Evolutionary conservation across 164 flowering plant genomes (phyloP), one percentile per base, ranked within the genome.

Genomic region (Echeveria elegans): DNA sequence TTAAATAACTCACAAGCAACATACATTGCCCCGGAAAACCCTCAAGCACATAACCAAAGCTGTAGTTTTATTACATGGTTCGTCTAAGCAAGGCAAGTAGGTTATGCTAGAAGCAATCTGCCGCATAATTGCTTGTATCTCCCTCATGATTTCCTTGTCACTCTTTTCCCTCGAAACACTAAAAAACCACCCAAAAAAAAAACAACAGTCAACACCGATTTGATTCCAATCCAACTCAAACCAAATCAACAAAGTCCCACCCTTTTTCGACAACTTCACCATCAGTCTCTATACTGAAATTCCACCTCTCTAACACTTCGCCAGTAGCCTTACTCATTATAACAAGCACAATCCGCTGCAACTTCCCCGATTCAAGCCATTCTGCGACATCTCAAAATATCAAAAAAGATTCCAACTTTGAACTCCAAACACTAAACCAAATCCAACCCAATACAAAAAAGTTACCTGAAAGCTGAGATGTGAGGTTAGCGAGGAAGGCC

Each of bases 131-230:
- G 96, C 97, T 77, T 92, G 99, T 63, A 92, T 95, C 73, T 95
- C 99, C 72, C 97, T 88, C 99, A 95, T 92, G 3, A 94, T 94
- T 72, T 94, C 97, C 67, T 91, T 94, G 71, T 94, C 97, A 79
- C 97, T 91, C 82, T 94, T 94, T 75, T 89, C 99, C 78, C 84
- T 88, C 29, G 96, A 87, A 31, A 85, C 92, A 26, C 99, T 94
- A 80, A 15, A 53, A 64, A 74, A 30, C 38, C 65, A 63, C 70
- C 37, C 31, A 65, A 53, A 66, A 9, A 65, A 14, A 16, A 21
- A 29, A 53, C 10, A 12, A 28, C 30, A 12, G 28, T 29, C 6
- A 56, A 56, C 47, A 43, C 47, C 47, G 15, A 43, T 43, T 16
- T 18, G 2, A 12, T 0, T 2, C n/a, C 15, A 14, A 11, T 43